Evolutionary conservation across 1,284 basidiomycete species (phyloP).

Genomic region (Ceratobasidium sp.): DNA sequence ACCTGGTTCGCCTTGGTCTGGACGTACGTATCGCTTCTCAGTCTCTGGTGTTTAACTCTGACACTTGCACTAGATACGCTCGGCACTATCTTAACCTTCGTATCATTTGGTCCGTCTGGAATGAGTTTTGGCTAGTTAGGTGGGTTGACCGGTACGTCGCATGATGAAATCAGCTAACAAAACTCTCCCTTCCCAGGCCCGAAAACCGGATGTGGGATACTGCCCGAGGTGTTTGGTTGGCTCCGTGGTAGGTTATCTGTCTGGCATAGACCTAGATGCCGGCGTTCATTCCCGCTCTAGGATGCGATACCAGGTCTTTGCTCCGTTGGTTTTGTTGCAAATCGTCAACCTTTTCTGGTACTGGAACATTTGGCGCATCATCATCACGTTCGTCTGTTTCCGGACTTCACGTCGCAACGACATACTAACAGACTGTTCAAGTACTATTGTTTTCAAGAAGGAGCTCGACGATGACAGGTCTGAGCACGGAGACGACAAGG

Average conservation of each 20-base stretch:
- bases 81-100: constrained; percentile 91
- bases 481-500: constrained; percentile 58
- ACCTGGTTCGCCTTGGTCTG: constrained; percentile 77
- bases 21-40: constrained; percentile 69
- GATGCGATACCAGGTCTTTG: constrained; percentile 86
- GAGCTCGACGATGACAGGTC: constrained; percentile 58
- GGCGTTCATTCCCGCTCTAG: constrained; percentile 45
- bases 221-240: constrained; percentile 75
- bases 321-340: constrained; percentile 79
- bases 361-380: constrained; percentile 79
- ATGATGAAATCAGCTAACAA: constrained; percentile 11
- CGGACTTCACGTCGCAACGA: neutral
- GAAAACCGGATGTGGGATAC: constrained; percentile 70
- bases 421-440: constrained; percentile 42
- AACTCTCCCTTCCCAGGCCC: constrained; percentile 52
- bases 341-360: constrained; percentile 93
- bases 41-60: neutral
- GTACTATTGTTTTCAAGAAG: constrained; percentile 50
- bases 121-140: constrained; percentile 83
- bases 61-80: constrained; percentile 76
- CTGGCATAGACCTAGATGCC: neutral
- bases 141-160: constrained; percentile 58
- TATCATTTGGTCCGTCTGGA: constrained; percentile 90
- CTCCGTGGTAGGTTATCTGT: constrained; percentile 60
- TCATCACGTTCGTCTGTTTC: constrained; percentile 59